Evolutionary conservation across 192 early-diverging fungal genomes (phyloP).

Genomic region (Coemansia sp.): DNA sequence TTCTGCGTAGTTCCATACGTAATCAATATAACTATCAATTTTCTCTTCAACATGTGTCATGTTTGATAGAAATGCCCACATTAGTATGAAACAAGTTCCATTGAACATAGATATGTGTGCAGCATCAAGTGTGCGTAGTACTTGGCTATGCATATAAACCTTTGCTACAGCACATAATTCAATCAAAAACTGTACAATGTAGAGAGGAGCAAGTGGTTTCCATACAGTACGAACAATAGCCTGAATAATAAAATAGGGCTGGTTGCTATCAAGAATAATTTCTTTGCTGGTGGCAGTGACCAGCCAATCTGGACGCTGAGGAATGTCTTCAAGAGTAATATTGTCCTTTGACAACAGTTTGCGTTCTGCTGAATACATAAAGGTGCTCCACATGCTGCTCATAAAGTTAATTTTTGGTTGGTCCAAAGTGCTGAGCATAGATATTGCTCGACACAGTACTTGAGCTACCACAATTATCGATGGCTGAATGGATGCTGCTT

Average conservation of each 20-base stretch:
- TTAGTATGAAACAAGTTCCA: no score
- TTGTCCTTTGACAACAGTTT: neutral
- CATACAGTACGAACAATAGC: neutral
- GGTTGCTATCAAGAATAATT: neutral
- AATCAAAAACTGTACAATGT: neutral
- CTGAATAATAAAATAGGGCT: neutral
- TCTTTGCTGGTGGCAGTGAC: neutral
- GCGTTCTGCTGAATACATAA: neutral
- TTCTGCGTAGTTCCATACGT: no score
- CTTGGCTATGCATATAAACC: neutral
- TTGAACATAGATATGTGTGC: neutral
- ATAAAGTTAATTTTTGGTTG: neutral
- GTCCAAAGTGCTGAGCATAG: neutral
- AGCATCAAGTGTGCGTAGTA: neutral
- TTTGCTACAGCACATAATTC: neutral
- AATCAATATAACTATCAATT: no score
- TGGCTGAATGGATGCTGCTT: neutral
- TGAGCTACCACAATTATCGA: neutral
- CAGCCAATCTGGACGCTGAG: neutral
- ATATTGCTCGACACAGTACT: neutral
- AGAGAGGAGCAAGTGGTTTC: neutral
- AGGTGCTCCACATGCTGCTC: neutral
- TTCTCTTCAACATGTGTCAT: no score
- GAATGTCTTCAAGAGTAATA: neutral
- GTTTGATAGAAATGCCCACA: no score